Conservation (phyloP, 2,329 filamentous ascomycete species). For the Hypoxylon sp. region DNA sequence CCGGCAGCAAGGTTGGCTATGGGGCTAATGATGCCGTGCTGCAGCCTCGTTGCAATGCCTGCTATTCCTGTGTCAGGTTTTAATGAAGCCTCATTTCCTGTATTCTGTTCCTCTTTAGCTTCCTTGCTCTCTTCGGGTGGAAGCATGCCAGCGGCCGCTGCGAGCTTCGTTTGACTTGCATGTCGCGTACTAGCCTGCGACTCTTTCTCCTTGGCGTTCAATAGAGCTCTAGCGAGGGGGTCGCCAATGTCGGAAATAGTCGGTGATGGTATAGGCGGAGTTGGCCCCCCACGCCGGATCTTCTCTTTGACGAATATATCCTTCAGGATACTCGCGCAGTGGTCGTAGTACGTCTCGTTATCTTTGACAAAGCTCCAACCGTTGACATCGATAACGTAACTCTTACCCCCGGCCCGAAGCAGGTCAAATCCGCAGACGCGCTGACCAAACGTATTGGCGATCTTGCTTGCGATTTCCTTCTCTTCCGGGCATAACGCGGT, state of each 20-base stretch:
- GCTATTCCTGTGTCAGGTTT: conserved; percentile 40
- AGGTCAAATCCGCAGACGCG: conserved; percentile 96
- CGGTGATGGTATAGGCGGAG: conserved; percentile 60
- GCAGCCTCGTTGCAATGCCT: conserved; percentile 44
- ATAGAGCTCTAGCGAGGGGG: conserved; percentile 42
- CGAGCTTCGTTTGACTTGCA: conserved; percentile 32
- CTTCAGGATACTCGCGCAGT: conserved; percentile 83
- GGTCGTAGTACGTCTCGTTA: conserved; percentile 97
- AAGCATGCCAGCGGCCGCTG: conserved; percentile 15
- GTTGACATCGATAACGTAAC: conserved; percentile 98
- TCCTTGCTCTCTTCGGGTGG: conserved; percentile 35
- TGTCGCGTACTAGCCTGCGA: conserved; percentile 35
- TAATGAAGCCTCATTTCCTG: conserved; percentile 22
- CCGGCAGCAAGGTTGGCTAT: conserved; percentile 40
- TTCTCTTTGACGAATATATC: conserved; percentile 89
- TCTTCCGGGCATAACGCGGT: conserved; percentile 84
- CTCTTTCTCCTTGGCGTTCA: conserved; percentile 52
- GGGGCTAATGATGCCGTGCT: conserved; percentile 49
- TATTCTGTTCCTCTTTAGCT: conserved; percentile 35
- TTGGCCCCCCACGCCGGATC: conserved; percentile 67
- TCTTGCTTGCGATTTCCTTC: conserved; percentile 84
- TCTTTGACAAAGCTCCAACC: conserved; percentile 99
- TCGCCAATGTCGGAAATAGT: conserved; percentile 52
- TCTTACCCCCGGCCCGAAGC: conserved; percentile 84
- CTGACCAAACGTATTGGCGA: conserved; percentile 91